Percentiles rank a stretch among this genome's conserved stretches.
Evolutionary conservation across 192 early-diverging fungal genomes (phyloP).

Genomic region (Rhizophlyctis rosea): DNA sequence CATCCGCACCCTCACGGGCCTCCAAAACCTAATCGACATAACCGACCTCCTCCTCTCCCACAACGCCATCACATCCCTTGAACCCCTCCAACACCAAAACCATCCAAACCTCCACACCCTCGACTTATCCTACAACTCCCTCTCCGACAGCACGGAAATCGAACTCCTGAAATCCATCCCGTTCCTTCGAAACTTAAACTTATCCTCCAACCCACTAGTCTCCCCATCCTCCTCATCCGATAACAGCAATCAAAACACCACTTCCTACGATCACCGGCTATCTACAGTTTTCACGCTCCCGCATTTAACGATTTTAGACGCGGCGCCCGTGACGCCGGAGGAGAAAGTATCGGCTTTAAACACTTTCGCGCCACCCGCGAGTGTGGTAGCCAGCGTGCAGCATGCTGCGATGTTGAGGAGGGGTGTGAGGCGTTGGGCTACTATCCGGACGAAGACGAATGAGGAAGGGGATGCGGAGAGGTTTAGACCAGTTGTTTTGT

Average conservation of each 20-base stretch:
- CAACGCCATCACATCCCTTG: constrained; percentile 36
- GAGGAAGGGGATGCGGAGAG: constrained; percentile 40
- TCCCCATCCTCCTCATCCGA: constrained; percentile 8
- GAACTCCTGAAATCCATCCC: constrained; percentile 22
- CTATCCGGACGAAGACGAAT: constrained; percentile 32
- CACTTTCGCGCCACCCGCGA: constrained; percentile 40
- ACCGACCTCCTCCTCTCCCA: constrained; percentile 37
- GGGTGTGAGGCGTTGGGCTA: constrained; percentile 35
- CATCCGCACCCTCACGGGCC: constrained; percentile 34
- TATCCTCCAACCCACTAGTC: constrained; percentile 36
- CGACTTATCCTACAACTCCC: constrained; percentile 36
- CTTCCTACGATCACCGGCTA: constrained; percentile 21
- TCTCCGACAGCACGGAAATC: constrained; percentile 26
- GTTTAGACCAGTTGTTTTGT: constrained; percentile 50
- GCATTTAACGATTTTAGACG: constrained; percentile 41
- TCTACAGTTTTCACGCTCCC: constrained; percentile 38
- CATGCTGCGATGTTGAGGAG: constrained; percentile 40
- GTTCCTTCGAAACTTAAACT: constrained; percentile 32
- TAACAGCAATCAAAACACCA: too few relatives aligned
- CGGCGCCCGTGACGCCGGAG: constrained; percentile 39
- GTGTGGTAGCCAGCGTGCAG: constrained; percentile 44
- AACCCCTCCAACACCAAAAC: neutral
- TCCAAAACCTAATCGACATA: constrained; percentile 39
- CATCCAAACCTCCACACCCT: constrained; percentile 33
- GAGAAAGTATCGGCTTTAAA: constrained; percentile 56